Base-by-base conservation (phyloP, 768 basidiomycete species). In the Tulasnella sp. region DNA sequence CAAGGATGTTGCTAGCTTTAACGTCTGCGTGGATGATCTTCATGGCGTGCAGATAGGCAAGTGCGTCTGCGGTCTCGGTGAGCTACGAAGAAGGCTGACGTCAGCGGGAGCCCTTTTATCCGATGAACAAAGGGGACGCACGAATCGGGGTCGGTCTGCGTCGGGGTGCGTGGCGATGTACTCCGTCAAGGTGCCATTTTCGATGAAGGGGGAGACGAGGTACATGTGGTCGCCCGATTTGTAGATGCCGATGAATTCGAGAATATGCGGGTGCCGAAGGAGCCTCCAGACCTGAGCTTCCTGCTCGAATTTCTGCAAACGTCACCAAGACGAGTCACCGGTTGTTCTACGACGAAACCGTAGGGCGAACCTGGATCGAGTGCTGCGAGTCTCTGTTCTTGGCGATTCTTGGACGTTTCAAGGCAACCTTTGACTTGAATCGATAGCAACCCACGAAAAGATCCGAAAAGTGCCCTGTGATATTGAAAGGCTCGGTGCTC, bases 21-120 rank as follows among this genome's bases (percentile, higher is more conserved):
- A 74, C 46, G 12, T 74, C 73, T 19, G 31, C 73, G 18, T 74
- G 73, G 24, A 42, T 34, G 73, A 74, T 74, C 73, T 74, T 42
- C 73, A 74, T 74, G 16, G 73, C 27, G 38, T 74, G 73, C 40
- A 74, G 38, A 18, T 74, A 74, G 27, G 73, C 73, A n/a, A 74
- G 73, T 3, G 40, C 73, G 46, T 74, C 38, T 14, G 40, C 46
- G 1, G 46, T 42, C 40, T 74, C 73, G 14, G 24, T 42, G 1
- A 74, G 73, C 73, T 74, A 18, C 38, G 19, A 27, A 34, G 44
- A 44, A 44, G n/a, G n/a, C n/a, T n/a, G n/a, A n/a, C 14, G 31
- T 74, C 27, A 48, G 73, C 18, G 27, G 31, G 14, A 3, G 24
- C 10, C 6, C 8, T 34, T n/a, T 74, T 24, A 24, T 31, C 71